Evolutionary conservation across 108 stramenopile genomes (phyloP), one percentile per base, ranked within the genome.

Genomic region (Epipyxis sp.): DNA sequence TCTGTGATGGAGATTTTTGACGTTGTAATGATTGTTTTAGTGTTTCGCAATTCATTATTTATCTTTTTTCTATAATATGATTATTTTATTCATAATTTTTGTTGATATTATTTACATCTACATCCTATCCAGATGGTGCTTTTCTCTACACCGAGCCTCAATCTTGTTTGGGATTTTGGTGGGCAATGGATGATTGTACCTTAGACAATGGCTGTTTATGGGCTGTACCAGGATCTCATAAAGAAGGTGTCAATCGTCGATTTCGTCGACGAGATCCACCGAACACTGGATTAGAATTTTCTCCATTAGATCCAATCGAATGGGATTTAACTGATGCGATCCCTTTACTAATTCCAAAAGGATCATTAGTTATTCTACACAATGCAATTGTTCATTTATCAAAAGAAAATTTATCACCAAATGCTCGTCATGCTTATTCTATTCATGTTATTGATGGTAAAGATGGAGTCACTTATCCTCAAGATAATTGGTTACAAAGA

Each of bases 61-160:
- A n/a, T n/a, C n/a, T n/a, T n/a, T n/a, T n/a, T n/a, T n/a, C n/a
- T n/a, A n/a, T n/a, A n/a, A n/a, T n/a, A n/a, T n/a, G n/a, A n/a
- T n/a, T n/a, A n/a, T n/a, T n/a, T n/a, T n/a, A n/a, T n/a, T n/a
- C n/a, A n/a, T n/a, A n/a, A n/a, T n/a, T n/a, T n/a, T n/a, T n/a
- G n/a, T n/a, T n/a, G n/a, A n/a, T n/a, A n/a, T n/a, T n/a, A n/a
- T n/a, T n/a, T n/a, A n/a, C n/a, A n/a, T n/a, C n/a, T n/a, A n/a
- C n/a, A n/a, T n/a, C n/a, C n/a, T n/a, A n/a, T n/a, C n/a, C n/a
- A n/a, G 86, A 86, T 58, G 86, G 86, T 3, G 69, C 86, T 10
- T 86, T 86, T 44, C 72, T 86, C 16, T 86, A 85, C 59, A 86
- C 86, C 74, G 85, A 84, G 77, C 85, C 85, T 0, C 85, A 86